Base-by-base conservation (phyloP, 2,329 filamentous ascomycete species). In the Penicillium thymicola region DNA sequence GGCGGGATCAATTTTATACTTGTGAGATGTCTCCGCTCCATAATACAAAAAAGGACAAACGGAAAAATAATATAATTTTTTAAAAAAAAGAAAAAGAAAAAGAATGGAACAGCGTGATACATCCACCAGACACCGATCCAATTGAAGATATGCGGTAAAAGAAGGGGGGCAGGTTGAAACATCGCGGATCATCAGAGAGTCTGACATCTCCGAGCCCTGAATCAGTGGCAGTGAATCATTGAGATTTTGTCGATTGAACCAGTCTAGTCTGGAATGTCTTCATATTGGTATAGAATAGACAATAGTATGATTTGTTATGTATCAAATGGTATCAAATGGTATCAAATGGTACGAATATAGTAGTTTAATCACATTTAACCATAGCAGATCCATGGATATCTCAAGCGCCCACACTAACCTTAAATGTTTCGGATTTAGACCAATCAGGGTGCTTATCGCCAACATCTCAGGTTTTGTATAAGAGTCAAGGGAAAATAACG, bases 91-190 rank as follows among this genome's bases (percentile, higher is more conserved):
- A 4, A 55, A 58, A 47, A 34, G 45, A 44, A 56, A 46, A 32
- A 42, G 43, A 36, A 55, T 50, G 54, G 38, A 46, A 54, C 63
- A 59, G 62, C 55, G 62, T 55, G 59, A 63, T 63, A 49, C 59
- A 63, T 47, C 64, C 68, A 70, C 63, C 68, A 37, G 69, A 70
- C 63, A 59, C 49, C 5, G 2, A 21, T 62, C 64, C 64, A 63
- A 62, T 55, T 8, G 65, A 65, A n/a, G 60, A 59, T 49, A 62
- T 64, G 57, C 57, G 61, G 53, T 46, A 58, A 51, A 63, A 65
- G 55, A 55, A 42, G 45, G 59, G 59, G 36, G 36, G 4, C 9
- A 52, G 58, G 59, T 54, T 63, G 56, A 63, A 63, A 62, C 51
- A 36, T 40, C 41, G n/a, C 34, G 36, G 14, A 14, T 27, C 9